phyloP scores from a whole-genome alignment of 2,329 filamentous ascomycete genomes.

The Stachybotrys echinatus region DNA sequence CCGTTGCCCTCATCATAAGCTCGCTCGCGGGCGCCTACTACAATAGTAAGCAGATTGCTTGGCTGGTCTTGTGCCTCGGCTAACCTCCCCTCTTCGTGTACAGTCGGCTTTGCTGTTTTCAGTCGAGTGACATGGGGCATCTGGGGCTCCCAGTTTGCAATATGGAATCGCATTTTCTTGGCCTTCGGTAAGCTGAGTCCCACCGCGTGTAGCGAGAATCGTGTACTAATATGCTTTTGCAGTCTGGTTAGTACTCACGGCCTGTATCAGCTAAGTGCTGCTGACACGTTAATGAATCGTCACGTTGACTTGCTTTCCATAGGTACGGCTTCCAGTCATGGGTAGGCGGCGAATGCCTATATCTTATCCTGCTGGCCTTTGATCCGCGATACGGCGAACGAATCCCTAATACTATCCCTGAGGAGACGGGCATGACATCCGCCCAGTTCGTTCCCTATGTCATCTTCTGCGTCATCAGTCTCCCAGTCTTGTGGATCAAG shows the following conservation, averaged over 20 bases:
- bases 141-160: conserved; percentile 35
- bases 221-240: not conserved
- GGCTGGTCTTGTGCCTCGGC: not conserved
- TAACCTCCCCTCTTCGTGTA: not conserved
- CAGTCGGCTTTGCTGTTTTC: conserved; percentile 33
- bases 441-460: conserved; percentile 38
- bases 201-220: not conserved
- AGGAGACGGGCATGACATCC: conserved; percentile 35
- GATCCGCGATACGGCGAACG: conserved; percentile 35
- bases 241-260: not conserved
- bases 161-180: conserved; percentile 36
- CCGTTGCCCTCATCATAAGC: conserved; percentile 32
- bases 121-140: conserved; percentile 32
- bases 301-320: conserved; percentile 1
- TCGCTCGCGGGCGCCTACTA: conserved; percentile 37
- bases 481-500: conserved; percentile 38
- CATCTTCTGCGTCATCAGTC: conserved; percentile 35
- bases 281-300: too few relatives aligned
- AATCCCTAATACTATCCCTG: conserved; percentile 35
- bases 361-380: conserved; percentile 39
- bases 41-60: conserved; percentile 23
- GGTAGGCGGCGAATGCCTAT: conserved; percentile 40
- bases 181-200: conserved; percentile 15
- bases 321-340: conserved; percentile 40
- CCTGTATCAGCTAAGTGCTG: not conserved